These are phyloP conservation scores for Hypoxylon subgilvum DNA, from an alignment of 495 filamentous ascomycete genomes.

Conservation along the genomic window DNA sequence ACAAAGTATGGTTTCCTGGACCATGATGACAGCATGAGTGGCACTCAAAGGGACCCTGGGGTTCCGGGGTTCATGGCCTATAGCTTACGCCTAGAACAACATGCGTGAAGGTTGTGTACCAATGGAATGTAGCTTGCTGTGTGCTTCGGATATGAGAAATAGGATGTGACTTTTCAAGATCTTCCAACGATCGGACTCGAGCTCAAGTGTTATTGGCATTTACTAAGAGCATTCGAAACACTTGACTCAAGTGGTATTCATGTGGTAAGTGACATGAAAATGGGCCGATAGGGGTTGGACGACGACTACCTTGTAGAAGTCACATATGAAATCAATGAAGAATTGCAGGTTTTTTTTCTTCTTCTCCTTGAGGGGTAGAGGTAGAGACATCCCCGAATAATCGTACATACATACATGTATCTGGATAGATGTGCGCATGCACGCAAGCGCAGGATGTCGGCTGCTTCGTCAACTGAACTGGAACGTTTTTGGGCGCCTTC, in stretches of 20 bases:
- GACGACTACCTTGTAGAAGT: constrained; percentile 1
- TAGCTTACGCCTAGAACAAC: constrained; percentile 2
- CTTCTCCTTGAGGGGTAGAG: not conserved
- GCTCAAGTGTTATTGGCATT: constrained; percentile 2
- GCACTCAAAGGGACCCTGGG: not conserved
- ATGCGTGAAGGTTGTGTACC: not conserved
- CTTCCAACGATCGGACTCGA: constrained; percentile 3
- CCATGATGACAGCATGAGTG: constrained; percentile 2
- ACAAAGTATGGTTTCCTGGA: constrained; percentile 23
- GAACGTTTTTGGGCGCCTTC: not conserved
- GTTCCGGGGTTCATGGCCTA: constrained; percentile 1
- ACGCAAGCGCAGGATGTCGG: constrained; percentile 23
- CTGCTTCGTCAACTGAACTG: too few relatives aligned
- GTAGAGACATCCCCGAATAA: constrained; percentile 21
- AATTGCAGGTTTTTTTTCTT: constrained; percentile 2
- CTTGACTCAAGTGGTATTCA: not conserved
- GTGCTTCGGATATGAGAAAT: not conserved
- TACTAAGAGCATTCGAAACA: not conserved
- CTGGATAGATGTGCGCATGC: constrained; percentile 24
- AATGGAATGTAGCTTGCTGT: constrained; percentile 2
- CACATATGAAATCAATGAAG: not conserved
- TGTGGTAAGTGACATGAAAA: constrained; percentile 2
- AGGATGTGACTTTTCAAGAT: not conserved
- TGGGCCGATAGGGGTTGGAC: constrained; percentile 10
- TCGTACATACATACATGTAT: too few relatives aligned